phyloP scores from a whole-genome alignment of 2,329 filamentous ascomycete species.

The Xylariales sp. region DNA sequence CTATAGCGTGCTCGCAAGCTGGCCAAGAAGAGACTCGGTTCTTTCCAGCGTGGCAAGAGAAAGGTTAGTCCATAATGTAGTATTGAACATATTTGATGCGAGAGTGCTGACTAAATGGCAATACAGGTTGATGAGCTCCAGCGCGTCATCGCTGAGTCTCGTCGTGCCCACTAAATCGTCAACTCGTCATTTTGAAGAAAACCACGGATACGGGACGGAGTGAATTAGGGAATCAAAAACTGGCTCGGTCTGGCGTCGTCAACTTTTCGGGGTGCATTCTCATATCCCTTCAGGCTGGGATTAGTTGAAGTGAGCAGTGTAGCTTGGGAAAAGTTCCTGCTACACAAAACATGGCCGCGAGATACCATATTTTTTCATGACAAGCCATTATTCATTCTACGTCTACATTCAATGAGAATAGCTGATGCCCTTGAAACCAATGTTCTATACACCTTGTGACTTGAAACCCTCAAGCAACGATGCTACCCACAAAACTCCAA shows the following conservation, averaged over 20 bases:
- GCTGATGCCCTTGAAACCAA: background rate
- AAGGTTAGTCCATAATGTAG: constrained; percentile 72
- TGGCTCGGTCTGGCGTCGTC: constrained; percentile 45
- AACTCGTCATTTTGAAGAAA: constrained; percentile 30
- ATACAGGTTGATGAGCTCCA: constrained; percentile 82
- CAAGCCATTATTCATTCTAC: constrained; percentile 30
- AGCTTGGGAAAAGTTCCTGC: constrained; percentile 40
- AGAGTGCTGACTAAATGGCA: constrained; percentile 7
- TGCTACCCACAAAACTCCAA: constrained; percentile 28
- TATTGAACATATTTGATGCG: no score
- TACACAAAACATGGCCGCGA: constrained; percentile 43
- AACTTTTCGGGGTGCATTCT: constrained; percentile 44
- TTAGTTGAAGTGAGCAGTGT: constrained; percentile 29
- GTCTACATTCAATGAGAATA: constrained; percentile 25
- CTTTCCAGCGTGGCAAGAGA: constrained; percentile 97
- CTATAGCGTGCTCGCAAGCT: constrained; percentile 88
- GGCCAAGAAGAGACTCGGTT: constrained; percentile 99
- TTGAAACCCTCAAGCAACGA: constrained; percentile 1
- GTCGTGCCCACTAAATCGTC: constrained; percentile 70
- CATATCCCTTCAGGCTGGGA: constrained; percentile 35
- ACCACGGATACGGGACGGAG: constrained; percentile 25
- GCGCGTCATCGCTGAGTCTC: constrained; percentile 96
- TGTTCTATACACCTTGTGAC: constrained; percentile 9
- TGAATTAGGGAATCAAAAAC: constrained; percentile 40
- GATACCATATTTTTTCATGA: constrained; percentile 38